phyloP scores from a whole-genome alignment of 495 filamentous ascomycete genomes.

The Annulohypoxylon stygium region DNA sequence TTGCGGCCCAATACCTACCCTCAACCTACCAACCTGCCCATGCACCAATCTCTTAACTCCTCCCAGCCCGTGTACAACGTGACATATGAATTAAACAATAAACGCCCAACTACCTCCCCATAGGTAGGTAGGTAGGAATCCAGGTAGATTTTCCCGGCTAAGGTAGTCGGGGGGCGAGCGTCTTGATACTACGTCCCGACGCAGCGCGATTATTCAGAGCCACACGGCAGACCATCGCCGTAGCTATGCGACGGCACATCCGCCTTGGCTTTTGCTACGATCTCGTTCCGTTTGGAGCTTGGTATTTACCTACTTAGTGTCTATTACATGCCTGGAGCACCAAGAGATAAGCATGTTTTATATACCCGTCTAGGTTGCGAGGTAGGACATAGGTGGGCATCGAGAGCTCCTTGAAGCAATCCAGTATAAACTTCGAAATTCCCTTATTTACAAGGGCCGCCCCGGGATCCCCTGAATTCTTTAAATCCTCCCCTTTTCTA shows the following conservation, averaged over 20 bases:
- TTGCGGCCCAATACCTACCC: slow-evolving; percentile 3
- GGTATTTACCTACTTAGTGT: neutral
- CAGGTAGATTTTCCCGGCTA: neutral
- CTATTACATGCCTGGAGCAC: neutral
- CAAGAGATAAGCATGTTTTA: neutral
- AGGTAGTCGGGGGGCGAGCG: neutral
- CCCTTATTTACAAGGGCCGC: neutral
- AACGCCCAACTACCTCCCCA: neutral
- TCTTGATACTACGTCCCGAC: slow-evolving; percentile 17
- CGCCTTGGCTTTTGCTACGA: slow-evolving; percentile 9
- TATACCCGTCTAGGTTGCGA: neutral
- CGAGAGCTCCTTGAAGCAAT: neutral
- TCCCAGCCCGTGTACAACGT: slow-evolving; percentile 2
- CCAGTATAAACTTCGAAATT: neutral
- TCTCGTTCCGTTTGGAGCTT: neutral
- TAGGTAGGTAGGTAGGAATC: neutral
- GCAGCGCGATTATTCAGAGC: slow-evolving; percentile 46
- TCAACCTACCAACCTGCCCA: neutral
- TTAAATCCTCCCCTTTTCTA: neutral
- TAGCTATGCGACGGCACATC: neutral
- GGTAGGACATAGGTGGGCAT: neutral
- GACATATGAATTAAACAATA: neutral
- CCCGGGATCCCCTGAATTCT: neutral
- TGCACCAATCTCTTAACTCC: neutral
- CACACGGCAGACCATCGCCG: slow-evolving; percentile 13